These are phyloP conservation scores for Botryotinia narcissicola DNA, from an alignment of 2,329 filamentous ascomycete species.

Conservation along the genomic window DNA sequence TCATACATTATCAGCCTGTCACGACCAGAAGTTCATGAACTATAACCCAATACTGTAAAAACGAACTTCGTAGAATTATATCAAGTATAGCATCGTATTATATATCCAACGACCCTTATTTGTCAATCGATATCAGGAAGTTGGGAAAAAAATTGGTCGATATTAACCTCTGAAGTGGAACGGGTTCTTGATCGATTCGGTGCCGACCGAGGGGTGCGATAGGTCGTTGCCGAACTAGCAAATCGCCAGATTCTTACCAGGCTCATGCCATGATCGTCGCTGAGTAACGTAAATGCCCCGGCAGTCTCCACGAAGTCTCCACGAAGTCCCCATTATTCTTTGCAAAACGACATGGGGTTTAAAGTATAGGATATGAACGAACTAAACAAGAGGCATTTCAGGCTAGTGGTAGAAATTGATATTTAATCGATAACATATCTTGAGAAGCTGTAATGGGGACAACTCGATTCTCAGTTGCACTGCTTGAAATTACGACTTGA, in stretches of 20 bases:
- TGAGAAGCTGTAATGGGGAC: background rate
- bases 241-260: background rate
- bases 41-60: background rate
- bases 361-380: background rate
- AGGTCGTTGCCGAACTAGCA: background rate
- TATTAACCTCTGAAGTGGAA: background rate
- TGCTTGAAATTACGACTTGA: background rate
- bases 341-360: background rate
- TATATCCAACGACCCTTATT: background rate
- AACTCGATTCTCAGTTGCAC: background rate
- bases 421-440: background rate
- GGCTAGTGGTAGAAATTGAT: background rate
- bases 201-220: background rate
- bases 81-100: background rate
- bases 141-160: background rate
- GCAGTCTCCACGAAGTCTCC: background rate
- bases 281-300: background rate
- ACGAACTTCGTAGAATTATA: background rate
- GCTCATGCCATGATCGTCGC: conserved; percentile 1
- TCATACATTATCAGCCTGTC: background rate
- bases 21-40: background rate
- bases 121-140: background rate
- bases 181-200: background rate
- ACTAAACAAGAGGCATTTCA: background rate
- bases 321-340: background rate